These are phyloP conservation scores for Nakaseomyces sp. DNA, from an alignment of 1,139 yeast species.

Conservation along the genomic window DNA sequence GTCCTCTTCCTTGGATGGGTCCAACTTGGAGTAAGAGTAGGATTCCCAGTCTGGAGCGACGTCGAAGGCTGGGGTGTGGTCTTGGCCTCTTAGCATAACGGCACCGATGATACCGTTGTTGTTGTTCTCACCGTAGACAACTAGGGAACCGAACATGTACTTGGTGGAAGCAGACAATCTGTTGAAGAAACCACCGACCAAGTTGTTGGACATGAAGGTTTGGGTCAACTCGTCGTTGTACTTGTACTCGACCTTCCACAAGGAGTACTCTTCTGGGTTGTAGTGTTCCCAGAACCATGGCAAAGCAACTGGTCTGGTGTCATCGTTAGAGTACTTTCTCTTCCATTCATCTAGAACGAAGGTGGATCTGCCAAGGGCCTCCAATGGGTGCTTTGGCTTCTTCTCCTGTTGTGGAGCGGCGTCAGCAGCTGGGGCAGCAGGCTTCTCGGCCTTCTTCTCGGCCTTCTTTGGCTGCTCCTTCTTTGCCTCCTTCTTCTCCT, in stretches of 20 bases:
- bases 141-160: constrained; percentile 87
- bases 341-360: constrained; percentile 88
- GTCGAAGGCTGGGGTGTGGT: constrained; percentile 79
- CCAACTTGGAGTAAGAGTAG: constrained; percentile 55
- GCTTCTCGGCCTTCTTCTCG: constrained; percentile 33
- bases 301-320: constrained; percentile 86
- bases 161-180: constrained; percentile 88
- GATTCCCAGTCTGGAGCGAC: constrained; percentile 99
- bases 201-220: constrained; percentile 97
- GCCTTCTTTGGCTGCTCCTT: constrained; percentile 31
- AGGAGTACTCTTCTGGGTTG: constrained; percentile 88
- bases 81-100: constrained; percentile 93
- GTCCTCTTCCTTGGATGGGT: constrained; percentile 52
- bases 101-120: constrained; percentile 96
- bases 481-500: constrained; percentile 47
- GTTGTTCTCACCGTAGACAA: constrained; percentile 98
- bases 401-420: constrained; percentile 25
- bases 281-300: constrained; percentile 99
- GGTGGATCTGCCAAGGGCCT: constrained; percentile 62
- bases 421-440: constrained; percentile 31
- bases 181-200: constrained; percentile 97
- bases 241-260: constrained; percentile 94
- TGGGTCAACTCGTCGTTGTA: constrained; percentile 95
- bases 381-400: constrained; percentile 88
- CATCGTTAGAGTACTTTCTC: constrained; percentile 94